Evolutionary conservation across 2,329 filamentous ascomycete species (phyloP).

Genomic region (Chrysosphaeria jannelii): DNA sequence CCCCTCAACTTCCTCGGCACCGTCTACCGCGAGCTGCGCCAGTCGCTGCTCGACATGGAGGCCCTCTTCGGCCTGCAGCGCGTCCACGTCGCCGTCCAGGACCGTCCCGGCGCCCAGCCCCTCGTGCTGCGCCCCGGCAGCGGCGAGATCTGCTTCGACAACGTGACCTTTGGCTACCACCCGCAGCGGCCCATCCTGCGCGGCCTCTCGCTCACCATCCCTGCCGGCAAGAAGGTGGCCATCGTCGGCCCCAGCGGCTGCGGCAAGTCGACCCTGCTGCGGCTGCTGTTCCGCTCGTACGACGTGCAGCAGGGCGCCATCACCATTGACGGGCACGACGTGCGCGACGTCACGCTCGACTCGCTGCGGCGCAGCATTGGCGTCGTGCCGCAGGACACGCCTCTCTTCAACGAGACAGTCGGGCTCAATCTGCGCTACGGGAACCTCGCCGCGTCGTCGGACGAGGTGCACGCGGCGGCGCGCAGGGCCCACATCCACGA

Average conservation of each 20-base stretch:
- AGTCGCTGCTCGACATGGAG: constrained; percentile 93
- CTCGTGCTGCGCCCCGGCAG: constrained; percentile 23
- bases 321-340: constrained; percentile 74
- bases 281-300: constrained; percentile 81
- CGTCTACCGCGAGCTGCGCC: constrained; percentile 81
- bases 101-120: constrained; percentile 41
- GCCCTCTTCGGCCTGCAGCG: constrained; percentile 93
- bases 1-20: constrained; percentile 95
- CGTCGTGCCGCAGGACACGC: constrained; percentile 89
- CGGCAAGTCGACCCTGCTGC: constrained; percentile 79
- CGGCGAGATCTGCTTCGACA: constrained; percentile 79
- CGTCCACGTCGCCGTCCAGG: constrained; percentile 66
- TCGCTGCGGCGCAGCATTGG: constrained; percentile 66
- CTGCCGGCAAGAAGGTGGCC: constrained; percentile 83
- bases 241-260: constrained; percentile 88
- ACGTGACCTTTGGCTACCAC: constrained; percentile 83
- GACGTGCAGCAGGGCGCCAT: constrained; percentile 67
- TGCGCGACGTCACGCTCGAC: constrained; percentile 54
- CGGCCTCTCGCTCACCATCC: constrained; percentile 64
- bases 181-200: constrained; percentile 62
- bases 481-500: constrained; percentile 63
- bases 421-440: constrained; percentile 91
- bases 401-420: constrained; percentile 88
- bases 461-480: constrained; percentile 48
- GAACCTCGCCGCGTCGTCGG: constrained; percentile 36